phyloP scores from a whole-genome alignment of 2,329 filamentous ascomycete species.

The Aureobasidium sp. region DNA sequence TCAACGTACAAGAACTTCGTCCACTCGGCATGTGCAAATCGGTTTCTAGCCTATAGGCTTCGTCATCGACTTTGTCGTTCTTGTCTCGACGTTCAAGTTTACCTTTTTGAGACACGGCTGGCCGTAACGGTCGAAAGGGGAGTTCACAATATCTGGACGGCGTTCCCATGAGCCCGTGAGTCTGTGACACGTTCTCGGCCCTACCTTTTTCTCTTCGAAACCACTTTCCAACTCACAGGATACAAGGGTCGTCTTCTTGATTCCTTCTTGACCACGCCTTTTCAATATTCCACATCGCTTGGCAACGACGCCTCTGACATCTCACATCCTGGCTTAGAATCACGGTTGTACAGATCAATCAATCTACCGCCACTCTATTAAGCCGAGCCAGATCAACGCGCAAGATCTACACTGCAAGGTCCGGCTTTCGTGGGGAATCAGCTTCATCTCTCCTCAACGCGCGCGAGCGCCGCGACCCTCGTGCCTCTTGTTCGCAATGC shows the following conservation, averaged over 20 bases:
- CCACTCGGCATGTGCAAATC: no score
- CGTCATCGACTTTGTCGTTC: background rate
- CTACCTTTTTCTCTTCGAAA: background rate
- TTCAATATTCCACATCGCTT: background rate
- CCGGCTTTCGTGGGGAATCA: background rate
- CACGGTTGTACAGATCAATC: no score
- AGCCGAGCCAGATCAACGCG: background rate
- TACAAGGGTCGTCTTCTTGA: background rate
- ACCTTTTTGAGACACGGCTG: background rate
- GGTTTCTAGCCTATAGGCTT: no score
- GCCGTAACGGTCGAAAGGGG: background rate
- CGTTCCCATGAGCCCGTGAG: slow-evolving; percentile 3
- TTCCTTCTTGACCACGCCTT: background rate
- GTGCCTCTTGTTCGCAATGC: background rate
- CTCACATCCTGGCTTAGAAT: no score
- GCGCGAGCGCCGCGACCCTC: background rate
- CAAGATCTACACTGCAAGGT: background rate
- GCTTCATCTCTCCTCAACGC: background rate
- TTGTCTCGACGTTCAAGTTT: background rate
- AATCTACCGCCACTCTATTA: background rate
- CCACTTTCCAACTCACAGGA: background rate
- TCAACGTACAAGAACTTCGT: no score
- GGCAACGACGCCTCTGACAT: no score
- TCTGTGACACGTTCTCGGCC: slow-evolving; percentile 4
- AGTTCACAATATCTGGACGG: background rate